Conservation (phyloP, 2,329 filamentous ascomycete species). For the Pseudogymnoascus sp. region DNA sequence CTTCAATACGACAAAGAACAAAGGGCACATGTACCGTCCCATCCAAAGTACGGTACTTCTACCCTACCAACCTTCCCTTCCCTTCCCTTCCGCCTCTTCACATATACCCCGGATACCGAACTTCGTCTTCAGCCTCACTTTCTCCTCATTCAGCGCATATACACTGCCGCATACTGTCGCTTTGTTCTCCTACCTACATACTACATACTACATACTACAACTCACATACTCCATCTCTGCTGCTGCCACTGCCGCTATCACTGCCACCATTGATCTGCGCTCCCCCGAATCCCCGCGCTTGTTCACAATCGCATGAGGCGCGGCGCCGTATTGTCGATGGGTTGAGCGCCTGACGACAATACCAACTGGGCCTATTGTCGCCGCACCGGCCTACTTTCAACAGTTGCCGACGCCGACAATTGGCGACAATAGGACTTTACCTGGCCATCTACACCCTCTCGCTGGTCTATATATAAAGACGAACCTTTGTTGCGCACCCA, state of each 20-base stretch:
- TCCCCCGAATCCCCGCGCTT: conserved; percentile 3
- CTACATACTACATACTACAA: no score
- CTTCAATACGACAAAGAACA: neutral
- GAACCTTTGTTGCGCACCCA: neutral
- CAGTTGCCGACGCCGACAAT: neutral
- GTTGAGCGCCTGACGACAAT: conserved; percentile 6
- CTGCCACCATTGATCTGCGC: neutral
- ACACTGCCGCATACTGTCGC: neutral
- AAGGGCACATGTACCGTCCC: neutral
- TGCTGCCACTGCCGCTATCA: neutral
- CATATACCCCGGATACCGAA: conserved; percentile 4
- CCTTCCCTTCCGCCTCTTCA: conserved; percentile 2
- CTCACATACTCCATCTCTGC: neutral
- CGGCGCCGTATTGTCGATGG: conserved; percentile 2
- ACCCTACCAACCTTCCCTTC: conserved; percentile 1
- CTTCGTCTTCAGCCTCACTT: conserved; percentile 5
- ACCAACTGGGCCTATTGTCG: conserved; percentile 4
- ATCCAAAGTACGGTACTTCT: neutral
- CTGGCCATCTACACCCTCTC: neutral
- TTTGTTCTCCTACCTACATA: neutral
- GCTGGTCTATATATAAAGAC: neutral
- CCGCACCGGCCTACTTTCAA: neutral
- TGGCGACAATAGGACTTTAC: conserved; percentile 5
- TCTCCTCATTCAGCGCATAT: neutral
- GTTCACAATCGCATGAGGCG: neutral